phyloP scores from a whole-genome alignment of 306 rosid genomes.

The Citrullus amarus region DNA sequence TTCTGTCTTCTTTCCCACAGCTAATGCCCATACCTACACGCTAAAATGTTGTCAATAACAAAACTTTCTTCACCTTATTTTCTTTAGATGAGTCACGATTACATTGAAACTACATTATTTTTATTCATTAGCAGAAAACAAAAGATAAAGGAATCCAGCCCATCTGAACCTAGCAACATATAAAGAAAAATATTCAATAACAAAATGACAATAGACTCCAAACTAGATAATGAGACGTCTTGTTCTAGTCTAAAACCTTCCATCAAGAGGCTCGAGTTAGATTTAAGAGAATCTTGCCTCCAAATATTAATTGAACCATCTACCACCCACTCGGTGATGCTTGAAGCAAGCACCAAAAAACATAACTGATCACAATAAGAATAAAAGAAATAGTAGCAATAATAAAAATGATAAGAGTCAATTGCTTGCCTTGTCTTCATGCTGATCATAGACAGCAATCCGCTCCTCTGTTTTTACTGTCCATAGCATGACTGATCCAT shows the following conservation, averaged over 20 bases:
- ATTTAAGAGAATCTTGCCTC: neutral
- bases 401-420: neutral
- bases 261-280: neutral
- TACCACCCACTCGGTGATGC: neutral
- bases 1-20: slow-evolving; percentile 84
- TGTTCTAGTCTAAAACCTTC: neutral
- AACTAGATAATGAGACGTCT: neutral
- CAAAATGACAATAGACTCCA: neutral
- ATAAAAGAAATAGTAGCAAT: neutral
- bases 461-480: slow-evolving; percentile 76
- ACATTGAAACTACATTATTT: neutral
- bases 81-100: neutral
- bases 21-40: slow-evolving; percentile 83
- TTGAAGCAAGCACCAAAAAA: neutral
- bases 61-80: neutral
- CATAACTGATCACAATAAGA: neutral
- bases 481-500: slow-evolving; percentile 87
- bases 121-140: neutral
- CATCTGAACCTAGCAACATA: neutral
- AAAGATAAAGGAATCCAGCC: neutral
- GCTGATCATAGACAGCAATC: slow-evolving; percentile 75
- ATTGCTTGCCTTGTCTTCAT: slow-evolving; percentile 71
- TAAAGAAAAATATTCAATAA: neutral
- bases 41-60: slow-evolving; percentile 14
- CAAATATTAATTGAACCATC: neutral